Conservation (phyloP, 1,284 basidiomycete species). For the Irpex lacteus region DNA sequence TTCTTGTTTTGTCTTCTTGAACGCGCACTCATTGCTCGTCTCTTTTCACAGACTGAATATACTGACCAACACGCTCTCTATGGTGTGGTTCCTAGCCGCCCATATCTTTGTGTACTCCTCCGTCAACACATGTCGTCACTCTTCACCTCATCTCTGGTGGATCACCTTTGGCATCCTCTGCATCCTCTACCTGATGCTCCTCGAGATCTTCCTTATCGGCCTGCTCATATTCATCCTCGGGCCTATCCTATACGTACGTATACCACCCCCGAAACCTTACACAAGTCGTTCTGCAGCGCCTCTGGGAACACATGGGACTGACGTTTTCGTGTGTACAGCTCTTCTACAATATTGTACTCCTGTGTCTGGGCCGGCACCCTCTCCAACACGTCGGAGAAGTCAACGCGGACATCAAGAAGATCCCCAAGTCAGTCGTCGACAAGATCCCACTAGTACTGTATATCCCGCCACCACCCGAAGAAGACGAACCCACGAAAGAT, state of each 20-base stretch:
- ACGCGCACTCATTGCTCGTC: constrained; percentile 1
- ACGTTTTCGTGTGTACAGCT: constrained; percentile 39
- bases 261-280: constrained; percentile 10
- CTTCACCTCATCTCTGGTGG: constrained; percentile 81
- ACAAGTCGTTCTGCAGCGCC: too few species aligned
- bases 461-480: constrained; percentile 72
- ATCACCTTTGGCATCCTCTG: constrained; percentile 75
- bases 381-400: constrained; percentile 67
- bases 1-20: too few species aligned
- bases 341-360: constrained; percentile 70
- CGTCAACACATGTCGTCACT: constrained; percentile 61
- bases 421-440: constrained; percentile 66
- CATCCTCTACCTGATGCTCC: constrained; percentile 70
- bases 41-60: constrained; percentile 51
- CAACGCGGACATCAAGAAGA: constrained; percentile 72
- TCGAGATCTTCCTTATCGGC: constrained; percentile 70
- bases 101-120: constrained; percentile 77
- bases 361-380: constrained; percentile 75
- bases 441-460: constrained; percentile 79
- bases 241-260: constrained; percentile 66
- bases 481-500: constrained; percentile 26
- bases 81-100: constrained; percentile 76
- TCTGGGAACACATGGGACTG: not conserved
- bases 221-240: constrained; percentile 74
- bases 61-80: constrained; percentile 60